Evolutionary conservation across 2,329 filamentous ascomycete species (phyloP), one percentile per base, ranked within the genome.

Genomic region (Pseudocercospora fuligena): DNA sequence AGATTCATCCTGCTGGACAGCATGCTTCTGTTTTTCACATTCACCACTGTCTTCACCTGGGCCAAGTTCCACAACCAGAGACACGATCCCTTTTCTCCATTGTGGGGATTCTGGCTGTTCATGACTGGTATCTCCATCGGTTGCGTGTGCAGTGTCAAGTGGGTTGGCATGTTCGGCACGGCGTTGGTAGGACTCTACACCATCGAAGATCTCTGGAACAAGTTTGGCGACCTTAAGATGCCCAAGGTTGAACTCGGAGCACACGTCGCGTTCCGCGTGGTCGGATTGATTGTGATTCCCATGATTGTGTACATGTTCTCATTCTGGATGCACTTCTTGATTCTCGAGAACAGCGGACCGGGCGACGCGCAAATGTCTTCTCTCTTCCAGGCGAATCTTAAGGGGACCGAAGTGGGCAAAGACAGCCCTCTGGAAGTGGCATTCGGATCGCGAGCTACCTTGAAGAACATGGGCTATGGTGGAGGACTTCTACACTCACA

Each of bases 281-380:
- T 94, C 67, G 93, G 93, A 58, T 86, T 99, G 66, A 99, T 99
- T 69, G 78, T 97, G 68, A 86, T 99, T 60, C 95, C 95, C 6
- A 84, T 96, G 76, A 83, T 94, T 66, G 93, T 99, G 74, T 99
- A 99, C 83, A 90, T 97, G 82, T 90, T 97, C 78, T 97, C 93
- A 51, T 99, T 99, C 80, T 96, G 92, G 74, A 82, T 97, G 62
- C 95, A 99, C 82, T 99, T 99, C 80, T 86, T 93, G 69, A 92
- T 99, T 69, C 87, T 99, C 66, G 92, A 96, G 80, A 94, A 93
- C 82, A 94, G 90, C 74, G 95, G 95, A 21, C 95, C 96, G 7
- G 95, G 95, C 63, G 95, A 99, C 83, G 95, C 95, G n/a, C 95
- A 99, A 82, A 99, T 99, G 95, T 97, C 94, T 83, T 99, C 95